Conservation (phyloP, 768 basidiomycete genomes). For the Naganishia friedmannii region DNA sequence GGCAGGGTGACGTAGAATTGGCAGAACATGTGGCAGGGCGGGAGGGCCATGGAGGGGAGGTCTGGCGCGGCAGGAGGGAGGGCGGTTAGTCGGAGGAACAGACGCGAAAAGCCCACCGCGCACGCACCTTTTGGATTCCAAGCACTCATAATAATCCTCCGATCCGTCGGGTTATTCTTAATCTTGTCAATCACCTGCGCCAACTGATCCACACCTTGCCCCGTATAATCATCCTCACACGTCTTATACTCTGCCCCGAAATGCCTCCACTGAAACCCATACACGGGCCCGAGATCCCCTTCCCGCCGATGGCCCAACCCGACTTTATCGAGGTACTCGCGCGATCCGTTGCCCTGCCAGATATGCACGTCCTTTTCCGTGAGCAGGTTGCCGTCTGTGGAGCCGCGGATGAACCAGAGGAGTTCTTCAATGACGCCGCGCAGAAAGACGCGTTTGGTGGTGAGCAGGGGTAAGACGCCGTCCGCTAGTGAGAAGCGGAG, state of each 20-base stretch:
- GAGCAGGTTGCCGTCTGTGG: slow-evolving; percentile 74
- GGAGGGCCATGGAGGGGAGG: slow-evolving; percentile 89
- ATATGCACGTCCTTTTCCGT: slow-evolving; percentile 83
- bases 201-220: slow-evolving; percentile 88
- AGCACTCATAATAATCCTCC: slow-evolving; percentile 88
- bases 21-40: slow-evolving; percentile 97
- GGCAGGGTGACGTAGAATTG: slow-evolving; percentile 98
- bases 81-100: not conserved
- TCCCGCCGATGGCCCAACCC: slow-evolving; percentile 80
- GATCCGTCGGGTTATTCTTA: slow-evolving; percentile 84
- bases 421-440: slow-evolving; percentile 90
- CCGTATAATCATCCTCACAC: slow-evolving; percentile 60
- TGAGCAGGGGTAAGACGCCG: slow-evolving; percentile 75
- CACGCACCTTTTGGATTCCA: slow-evolving; percentile 93
- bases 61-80: slow-evolving; percentile 57
- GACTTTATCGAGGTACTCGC: slow-evolving; percentile 76
- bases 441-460: slow-evolving; percentile 90
- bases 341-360: slow-evolving; percentile 95
- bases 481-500: slow-evolving; percentile 79
- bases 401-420: slow-evolving; percentile 85
- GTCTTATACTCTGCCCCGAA: slow-evolving; percentile 75
- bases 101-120: not conserved
- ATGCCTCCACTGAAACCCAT: slow-evolving; percentile 95
- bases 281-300: slow-evolving; percentile 93
- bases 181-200: slow-evolving; percentile 86